Base-by-base conservation (phyloP, 768 basidiomycete genomes). In the Naganishia vishniacii region DNA sequence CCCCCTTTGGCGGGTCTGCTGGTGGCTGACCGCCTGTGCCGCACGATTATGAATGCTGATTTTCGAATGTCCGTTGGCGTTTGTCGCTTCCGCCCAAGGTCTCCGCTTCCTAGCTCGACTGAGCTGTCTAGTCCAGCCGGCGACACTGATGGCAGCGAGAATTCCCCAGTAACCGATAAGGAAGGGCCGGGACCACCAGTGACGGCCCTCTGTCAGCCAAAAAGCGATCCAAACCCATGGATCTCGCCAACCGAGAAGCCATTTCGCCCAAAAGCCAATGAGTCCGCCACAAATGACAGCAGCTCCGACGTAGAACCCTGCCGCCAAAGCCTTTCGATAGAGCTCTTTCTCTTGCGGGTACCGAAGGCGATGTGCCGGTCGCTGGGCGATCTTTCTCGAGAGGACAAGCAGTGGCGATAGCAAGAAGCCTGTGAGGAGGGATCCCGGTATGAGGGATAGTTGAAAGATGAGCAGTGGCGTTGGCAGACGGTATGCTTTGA, bases 391-490 rank as follows among this genome's bases (percentile, higher is more conserved):
- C 74, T 91, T 87, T 1, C 95, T 85, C 18, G 93, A 94, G 20
- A 98, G 82, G 47, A 90, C 86, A 18, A 99, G 86, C 44, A 98
- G 81, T 0, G 95, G 95, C 0, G 91, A 91, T n/a, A 99, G 83
- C 8, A 97, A 79, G 78, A 97, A 91, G 15, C 95, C 95, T n/a
- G 86, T 86, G 32, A 98, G 80, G 63, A 98, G 83, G 0, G 91
- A 87, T 25, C 95, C 95, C 4, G 88, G 89, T 48, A 99, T 88
- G 48, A 98, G 82, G 1, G 95, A 90, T 44, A 93, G 81, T 73
- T 98, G 95, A 78, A 91, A 93, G 42, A 87, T 84, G 53, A 98
- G 82, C 18, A 98, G 81, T 12, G 95, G 94, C 2, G 89, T 94
- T 11, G 95, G 92, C 5, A 92, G 81, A 42, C 94, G 87, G 73